These are phyloP conservation scores for Brassica carinata DNA, from an alignment of 345 rosid genomes.

Conservation along the genomic window DNA sequence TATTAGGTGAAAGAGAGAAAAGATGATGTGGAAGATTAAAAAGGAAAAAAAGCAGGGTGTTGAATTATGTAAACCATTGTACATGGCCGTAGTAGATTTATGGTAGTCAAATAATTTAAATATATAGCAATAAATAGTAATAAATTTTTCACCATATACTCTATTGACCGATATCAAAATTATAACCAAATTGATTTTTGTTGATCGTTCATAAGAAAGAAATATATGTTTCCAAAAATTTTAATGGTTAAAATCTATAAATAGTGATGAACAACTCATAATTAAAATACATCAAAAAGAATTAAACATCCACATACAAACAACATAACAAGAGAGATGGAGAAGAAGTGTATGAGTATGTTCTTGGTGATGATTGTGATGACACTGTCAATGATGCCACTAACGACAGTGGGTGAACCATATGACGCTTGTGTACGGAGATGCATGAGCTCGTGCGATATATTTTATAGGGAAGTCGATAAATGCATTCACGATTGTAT, in stretches of 20 bases:
- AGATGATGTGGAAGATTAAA: too few species aligned
- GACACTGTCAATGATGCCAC: background rate
- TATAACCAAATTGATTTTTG: background rate
- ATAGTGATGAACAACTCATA: background rate
- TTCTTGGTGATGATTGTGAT: background rate
- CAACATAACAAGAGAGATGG: background rate
- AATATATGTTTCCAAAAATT: background rate
- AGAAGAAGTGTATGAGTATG: background rate
- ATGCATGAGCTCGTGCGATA: background rate
- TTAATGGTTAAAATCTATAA: background rate
- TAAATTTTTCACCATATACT: background rate
- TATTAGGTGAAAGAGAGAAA: too few species aligned
- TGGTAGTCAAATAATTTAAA: too few species aligned
- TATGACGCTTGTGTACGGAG: background rate
- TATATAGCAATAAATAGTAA: too few species aligned
- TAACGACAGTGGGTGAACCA: background rate
- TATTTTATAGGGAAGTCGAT: background rate
- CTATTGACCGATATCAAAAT: background rate
- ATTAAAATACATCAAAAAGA: background rate
- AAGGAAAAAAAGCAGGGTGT: too few species aligned
- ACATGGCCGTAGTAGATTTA: too few species aligned
- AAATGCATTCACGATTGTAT: slow-evolving; percentile 3
- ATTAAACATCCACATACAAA: background rate
- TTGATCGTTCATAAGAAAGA: background rate
- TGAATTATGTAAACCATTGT: too few species aligned